Evolutionary conservation across 768 basidiomycete genomes (phyloP).

Genomic region (Pleurotus djamor): DNA sequence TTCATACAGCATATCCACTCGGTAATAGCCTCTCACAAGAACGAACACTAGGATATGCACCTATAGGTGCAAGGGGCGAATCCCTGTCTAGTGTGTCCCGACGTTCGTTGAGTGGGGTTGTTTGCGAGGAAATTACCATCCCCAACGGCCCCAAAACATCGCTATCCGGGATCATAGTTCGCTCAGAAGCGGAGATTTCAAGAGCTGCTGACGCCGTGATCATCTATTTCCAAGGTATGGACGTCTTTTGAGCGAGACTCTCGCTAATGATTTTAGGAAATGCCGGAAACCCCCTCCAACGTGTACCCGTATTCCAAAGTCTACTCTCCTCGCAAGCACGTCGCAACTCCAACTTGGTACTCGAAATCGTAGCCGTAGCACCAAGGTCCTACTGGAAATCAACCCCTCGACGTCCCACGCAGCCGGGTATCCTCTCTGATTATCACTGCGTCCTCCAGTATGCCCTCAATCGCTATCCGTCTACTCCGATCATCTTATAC

Average conservation of each 20-base stretch:
- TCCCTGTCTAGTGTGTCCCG: slow-evolving; percentile 19
- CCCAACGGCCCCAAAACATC: not conserved
- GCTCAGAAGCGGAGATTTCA: not conserved
- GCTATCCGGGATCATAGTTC: slow-evolving; percentile 15
- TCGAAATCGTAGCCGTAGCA: slow-evolving; percentile 34
- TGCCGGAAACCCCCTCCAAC: slow-evolving; percentile 45
- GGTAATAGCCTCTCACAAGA: no score
- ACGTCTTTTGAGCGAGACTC: not conserved
- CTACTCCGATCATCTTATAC: slow-evolving; percentile 31
- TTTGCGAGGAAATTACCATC: slow-evolving; percentile 16
- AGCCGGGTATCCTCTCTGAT: slow-evolving; percentile 36
- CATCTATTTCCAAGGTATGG: slow-evolving; percentile 22
- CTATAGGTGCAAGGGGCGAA: slow-evolving; percentile 36
- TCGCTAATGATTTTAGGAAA: slow-evolving; percentile 39
- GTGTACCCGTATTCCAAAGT: slow-evolving; percentile 38
- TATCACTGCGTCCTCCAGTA: slow-evolving; percentile 31
- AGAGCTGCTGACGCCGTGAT: slow-evolving; percentile 11
- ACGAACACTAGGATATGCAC: slow-evolving; percentile 27
- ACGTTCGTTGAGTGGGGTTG: slow-evolving; percentile 8
- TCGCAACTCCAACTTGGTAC: not conserved
- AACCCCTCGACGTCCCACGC: slow-evolving; percentile 30
- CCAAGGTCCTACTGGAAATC: slow-evolving; percentile 54
- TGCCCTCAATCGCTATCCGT: slow-evolving; percentile 27
- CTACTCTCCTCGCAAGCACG: slow-evolving; percentile 18
- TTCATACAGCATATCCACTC: not conserved